These are phyloP conservation scores for Exophiala sideris DNA, from an alignment of 2,329 filamentous ascomycete genomes.

Conservation along the genomic window DNA sequence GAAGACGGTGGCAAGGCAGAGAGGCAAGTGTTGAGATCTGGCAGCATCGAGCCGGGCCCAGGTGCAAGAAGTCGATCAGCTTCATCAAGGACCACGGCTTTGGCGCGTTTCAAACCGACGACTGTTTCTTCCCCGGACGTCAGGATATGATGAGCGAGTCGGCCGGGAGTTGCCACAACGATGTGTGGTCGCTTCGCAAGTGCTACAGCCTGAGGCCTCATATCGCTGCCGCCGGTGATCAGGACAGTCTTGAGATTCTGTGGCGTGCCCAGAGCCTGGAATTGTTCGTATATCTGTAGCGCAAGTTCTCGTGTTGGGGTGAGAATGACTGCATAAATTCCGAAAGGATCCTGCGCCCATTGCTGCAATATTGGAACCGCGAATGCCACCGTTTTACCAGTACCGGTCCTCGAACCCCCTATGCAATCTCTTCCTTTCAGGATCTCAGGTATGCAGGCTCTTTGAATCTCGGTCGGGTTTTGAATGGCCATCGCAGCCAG, in stretches of 20 bases:
- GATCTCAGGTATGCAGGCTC: slow-evolving; percentile 88
- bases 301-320: slow-evolving; percentile 91
- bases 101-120: slow-evolving; percentile 71
- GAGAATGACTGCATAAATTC: slow-evolving; percentile 83
- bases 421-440: slow-evolving; percentile 90
- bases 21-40: slow-evolving; percentile 86
- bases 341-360: slow-evolving; percentile 88
- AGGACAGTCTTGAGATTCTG: slow-evolving; percentile 83
- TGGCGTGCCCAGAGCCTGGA: slow-evolving; percentile 85
- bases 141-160: slow-evolving; percentile 88
- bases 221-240: slow-evolving; percentile 90
- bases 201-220: slow-evolving; percentile 83
- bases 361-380: slow-evolving; percentile 89
- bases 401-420: slow-evolving; percentile 89
- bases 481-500: slow-evolving; percentile 76
- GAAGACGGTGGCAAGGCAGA: slow-evolving; percentile 72
- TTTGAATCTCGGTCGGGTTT: slow-evolving; percentile 87
- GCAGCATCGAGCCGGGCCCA: slow-evolving; percentile 81
- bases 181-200: slow-evolving; percentile 80
- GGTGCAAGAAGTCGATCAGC: slow-evolving; percentile 81
- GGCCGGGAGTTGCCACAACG: slow-evolving; percentile 89
- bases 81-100: slow-evolving; percentile 90
- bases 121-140: slow-evolving; percentile 90
- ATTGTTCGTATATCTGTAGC: slow-evolving; percentile 92
- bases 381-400: slow-evolving; percentile 95